phyloP scores from a whole-genome alignment of 2,329 filamentous ascomycete species.

The Ceratocystis lukuohia region DNA sequence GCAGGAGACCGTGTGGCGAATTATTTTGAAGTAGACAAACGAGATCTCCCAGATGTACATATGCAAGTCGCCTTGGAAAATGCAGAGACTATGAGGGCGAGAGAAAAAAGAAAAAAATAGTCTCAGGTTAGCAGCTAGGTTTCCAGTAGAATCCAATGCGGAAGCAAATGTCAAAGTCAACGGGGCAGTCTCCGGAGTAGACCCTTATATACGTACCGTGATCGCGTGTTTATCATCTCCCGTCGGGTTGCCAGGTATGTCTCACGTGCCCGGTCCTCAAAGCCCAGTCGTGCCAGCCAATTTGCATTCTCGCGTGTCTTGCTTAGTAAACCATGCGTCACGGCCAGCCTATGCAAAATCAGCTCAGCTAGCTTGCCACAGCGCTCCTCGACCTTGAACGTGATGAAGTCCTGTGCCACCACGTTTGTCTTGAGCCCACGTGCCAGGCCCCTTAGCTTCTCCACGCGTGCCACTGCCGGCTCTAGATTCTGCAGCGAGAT shows the following conservation, averaged over 20 bases:
- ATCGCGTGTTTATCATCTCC: conserved; percentile 64
- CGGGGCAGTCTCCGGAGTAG: not conserved
- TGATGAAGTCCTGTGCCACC: conserved; percentile 83
- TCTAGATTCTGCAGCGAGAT: conserved; percentile 86
- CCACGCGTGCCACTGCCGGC: conserved; percentile 66
- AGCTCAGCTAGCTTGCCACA: conserved; percentile 63
- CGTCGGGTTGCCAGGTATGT: conserved; percentile 71
- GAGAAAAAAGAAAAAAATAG: not conserved
- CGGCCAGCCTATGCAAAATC: conserved; percentile 62
- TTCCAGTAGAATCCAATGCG: not conserved
- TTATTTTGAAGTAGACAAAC: conserved; percentile 88
- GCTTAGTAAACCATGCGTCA: conserved; percentile 61
- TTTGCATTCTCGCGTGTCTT: conserved; percentile 69
- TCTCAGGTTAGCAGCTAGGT: not conserved
- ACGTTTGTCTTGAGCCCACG: conserved; percentile 71
- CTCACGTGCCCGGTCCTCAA: conserved; percentile 77
- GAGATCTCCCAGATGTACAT: conserved; percentile 91
- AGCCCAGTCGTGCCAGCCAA: conserved; percentile 78
- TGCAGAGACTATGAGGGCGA: conserved; percentile 54
- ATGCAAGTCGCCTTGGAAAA: conserved; percentile 86
- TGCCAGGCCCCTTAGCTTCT: conserved; percentile 69
- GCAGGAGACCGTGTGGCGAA: conserved; percentile 81
- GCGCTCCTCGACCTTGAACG: conserved; percentile 77
- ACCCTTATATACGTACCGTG: conserved; percentile 45
- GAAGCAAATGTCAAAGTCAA: not conserved